Base-by-base conservation (phyloP, 2,329 filamentous ascomycete genomes). In the Pyricularia sp. region DNA sequence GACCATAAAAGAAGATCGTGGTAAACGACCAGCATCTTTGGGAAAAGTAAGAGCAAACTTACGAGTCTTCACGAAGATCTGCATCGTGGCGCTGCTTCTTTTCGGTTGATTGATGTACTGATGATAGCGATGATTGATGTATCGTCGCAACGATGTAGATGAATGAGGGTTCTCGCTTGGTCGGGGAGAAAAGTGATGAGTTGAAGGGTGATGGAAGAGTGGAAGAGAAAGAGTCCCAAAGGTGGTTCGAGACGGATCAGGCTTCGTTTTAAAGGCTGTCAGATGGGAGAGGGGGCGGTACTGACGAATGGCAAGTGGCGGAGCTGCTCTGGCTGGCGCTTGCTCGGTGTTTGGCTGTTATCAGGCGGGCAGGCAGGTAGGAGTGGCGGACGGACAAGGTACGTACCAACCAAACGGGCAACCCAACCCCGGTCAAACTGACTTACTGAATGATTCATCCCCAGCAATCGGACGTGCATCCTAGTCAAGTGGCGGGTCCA, bases 21-120 rank as follows among this genome's bases (percentile, higher is more conserved):
- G 17, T 30, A 12, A 64, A 66, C 58, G 65, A 58, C 23, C 5
- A 28, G 11, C 12, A 28, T 17, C 11, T 26, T 25, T 26, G 36
- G 72, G 72, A 68, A 72, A 72, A 70, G 68, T 72, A 75, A 76
- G 74, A 73, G 12, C 4, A 71, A 76, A 90, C 90, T 87, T 85
- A 93, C 90, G 88, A 75, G 93, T 97, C 90, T 97, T 97, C 77
- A 97, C 94, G 82, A 97, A 97, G 86, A 97, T 97, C 87, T 97
- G 94, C 94, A 97, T 96, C 30, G 81, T 70, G 75, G 69, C 68
- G 72, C 74, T 89, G 23, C 61, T 30, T 64, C 7, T 68, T 25
- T 28, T 3, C 28, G 42, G 25, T 26, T 12, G 33, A 28, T 59
- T 55, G 55, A 68, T 66, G 55, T 71, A 68, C 64, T 70, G 69